Percentiles rank a stretch among this genome's conserved stretches.
phyloP scores from a whole-genome alignment of 2,329 filamentous ascomycete species.

The Xenoacremonium recifei region DNA sequence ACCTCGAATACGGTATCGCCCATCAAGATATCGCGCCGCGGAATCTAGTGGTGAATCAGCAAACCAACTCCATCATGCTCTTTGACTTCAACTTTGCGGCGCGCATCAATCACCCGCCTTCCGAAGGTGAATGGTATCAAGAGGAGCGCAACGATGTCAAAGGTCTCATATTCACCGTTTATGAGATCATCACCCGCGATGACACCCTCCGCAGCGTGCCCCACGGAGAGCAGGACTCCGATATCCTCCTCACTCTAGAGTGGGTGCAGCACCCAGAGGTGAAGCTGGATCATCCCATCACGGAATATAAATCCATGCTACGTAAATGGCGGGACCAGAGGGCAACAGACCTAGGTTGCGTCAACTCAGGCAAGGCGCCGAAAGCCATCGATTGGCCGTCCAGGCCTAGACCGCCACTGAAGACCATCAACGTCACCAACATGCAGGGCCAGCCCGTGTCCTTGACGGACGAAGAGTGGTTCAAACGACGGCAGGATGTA shows the following conservation, averaged over 20 bases:
- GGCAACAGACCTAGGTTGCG: constrained; percentile 1
- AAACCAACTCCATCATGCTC: constrained; percentile 31
- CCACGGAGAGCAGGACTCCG: constrained; percentile 23
- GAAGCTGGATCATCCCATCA: constrained; percentile 28
- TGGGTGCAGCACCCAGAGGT: constrained; percentile 33
- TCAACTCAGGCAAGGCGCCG: constrained; percentile 1
- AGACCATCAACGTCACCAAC: constrained; percentile 1
- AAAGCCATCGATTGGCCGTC: constrained; percentile 19
- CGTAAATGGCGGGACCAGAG: constrained; percentile 20
- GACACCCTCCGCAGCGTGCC: constrained; percentile 16
- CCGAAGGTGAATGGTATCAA: constrained; percentile 5
- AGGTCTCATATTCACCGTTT: constrained; percentile 34
- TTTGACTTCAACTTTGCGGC: constrained; percentile 36
- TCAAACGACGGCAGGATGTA: constrained; percentile 15
- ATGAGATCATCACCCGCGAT: constrained; percentile 37
- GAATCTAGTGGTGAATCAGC: constrained; percentile 35
- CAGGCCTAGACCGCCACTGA: constrained; percentile 10
- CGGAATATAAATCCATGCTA: constrained; percentile 22
- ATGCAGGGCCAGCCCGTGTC: constrained; percentile 1
- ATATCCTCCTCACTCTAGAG: constrained; percentile 12
- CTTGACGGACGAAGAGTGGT: constrained; percentile 3
- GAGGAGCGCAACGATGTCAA: constrained; percentile 31
- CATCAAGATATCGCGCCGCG: constrained; percentile 39
- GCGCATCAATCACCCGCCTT: constrained; percentile 16
- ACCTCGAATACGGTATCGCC: constrained; percentile 33